Base-by-base conservation (phyloP, 768 basidiomycete genomes). In the Leccinum disarticulatum region DNA sequence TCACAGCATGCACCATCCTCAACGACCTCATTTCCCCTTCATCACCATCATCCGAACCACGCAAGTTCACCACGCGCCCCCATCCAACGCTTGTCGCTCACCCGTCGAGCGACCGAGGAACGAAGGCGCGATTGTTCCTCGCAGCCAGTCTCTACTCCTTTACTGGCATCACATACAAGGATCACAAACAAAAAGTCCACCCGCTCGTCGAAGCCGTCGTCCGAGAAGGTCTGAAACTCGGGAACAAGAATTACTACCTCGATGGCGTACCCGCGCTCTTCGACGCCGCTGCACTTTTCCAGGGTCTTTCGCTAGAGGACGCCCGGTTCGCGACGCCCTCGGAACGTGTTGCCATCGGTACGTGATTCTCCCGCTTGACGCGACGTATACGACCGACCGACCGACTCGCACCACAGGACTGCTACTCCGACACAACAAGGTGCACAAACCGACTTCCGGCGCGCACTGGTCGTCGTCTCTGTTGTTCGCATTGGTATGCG, bases 191-290 rank as follows among this genome's bases (percentile, higher is more conserved):
- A 50, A 91, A 84, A 65, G 68, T 70, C 0, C 76, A 82, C 10
- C 77, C 81, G 7, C 83, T 85, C 1, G 80, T 87, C 6, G 87
- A 90, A 56, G 83, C 84, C 31, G 86, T 87, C 30, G 81, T 98
- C 35, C 82, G 90, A 52, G 91, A 96, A 51, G 90, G 91, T 6
- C 74, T 97, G 59, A 98, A 95, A 71, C 79, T 93, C 28, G 91
- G 92, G 10, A 79, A 81, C 19, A 88, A 90, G 65, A 85, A 88
- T 61, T 87, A 91, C 67, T 91, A 84, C 62, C 74, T 90, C 17
- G 90, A 89, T 67, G 93, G 90, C 19, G 83, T 91, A 48, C 90
- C 89, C 3, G 73, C 78, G 1, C 78, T 90, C 3, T 93, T 87
- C 69, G 70, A 75, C 15, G 87, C 86, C 6, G 77, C 81, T 0